A percentile compares a stretch with the other conserved stretches of the same genome.
phyloP scores from a whole-genome alignment of 139 green algal species.

The Chlorella sp. region DNA sequence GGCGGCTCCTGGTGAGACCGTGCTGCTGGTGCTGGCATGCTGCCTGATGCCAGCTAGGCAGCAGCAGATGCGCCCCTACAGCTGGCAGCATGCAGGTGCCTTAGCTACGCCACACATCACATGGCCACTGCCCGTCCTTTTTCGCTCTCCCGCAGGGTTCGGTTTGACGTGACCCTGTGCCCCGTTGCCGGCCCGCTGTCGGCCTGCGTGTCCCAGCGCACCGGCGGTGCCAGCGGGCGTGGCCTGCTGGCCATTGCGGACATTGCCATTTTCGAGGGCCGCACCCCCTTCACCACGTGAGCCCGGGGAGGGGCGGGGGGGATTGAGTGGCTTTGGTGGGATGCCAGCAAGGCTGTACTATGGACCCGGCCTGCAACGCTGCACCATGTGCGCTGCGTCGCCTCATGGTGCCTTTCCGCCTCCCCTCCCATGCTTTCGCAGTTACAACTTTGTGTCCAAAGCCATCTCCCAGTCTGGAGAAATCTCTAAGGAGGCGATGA shows the following conservation, averaged over 20 bases:
- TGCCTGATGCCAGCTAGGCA: not conserved
- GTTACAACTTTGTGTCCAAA: too few species aligned
- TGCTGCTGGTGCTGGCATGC: not conserved
- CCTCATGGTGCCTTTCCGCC: too few species aligned
- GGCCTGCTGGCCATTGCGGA: not conserved
- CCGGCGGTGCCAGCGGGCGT: not conserved
- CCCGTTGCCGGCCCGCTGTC: not conserved
- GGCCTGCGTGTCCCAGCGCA: not conserved
- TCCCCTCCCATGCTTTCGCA: too few species aligned
- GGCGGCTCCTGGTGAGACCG: not conserved
- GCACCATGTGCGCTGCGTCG: too few species aligned
- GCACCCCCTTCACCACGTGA: not conserved
- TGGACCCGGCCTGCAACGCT: too few species aligned
- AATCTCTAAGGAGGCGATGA: too few species aligned
- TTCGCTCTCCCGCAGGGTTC: not conserved
- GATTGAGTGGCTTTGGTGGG: not conserved
- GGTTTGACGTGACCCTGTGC: not conserved
- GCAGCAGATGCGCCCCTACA: not conserved
- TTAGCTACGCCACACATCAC: too few species aligned
- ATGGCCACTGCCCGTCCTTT: too few species aligned
- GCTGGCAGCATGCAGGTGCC: too few species aligned
- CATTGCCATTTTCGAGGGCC: not conserved
- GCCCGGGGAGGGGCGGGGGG: not conserved
- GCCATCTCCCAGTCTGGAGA: too few species aligned
- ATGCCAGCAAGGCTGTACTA: not conserved